Evolutionary conservation across 139 green algal species (phyloP).

Genomic region (Edaphochlamys debaryana): DNA sequence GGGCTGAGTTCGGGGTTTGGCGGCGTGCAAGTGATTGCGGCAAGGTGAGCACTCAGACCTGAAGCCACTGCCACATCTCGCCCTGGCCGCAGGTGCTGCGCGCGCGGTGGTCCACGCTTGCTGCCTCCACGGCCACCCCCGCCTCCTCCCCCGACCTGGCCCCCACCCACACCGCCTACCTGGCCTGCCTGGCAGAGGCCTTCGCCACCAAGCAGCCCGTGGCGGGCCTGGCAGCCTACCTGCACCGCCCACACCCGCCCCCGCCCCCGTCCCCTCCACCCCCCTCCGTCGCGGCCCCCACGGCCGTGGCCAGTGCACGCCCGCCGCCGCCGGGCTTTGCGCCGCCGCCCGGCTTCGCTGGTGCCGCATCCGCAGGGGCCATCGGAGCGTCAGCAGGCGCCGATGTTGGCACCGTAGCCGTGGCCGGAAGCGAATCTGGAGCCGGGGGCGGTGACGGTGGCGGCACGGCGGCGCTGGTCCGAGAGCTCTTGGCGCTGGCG

Average conservation of each 20-base stretch:
- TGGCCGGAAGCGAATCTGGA: no score
- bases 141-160: slow-evolving; percentile 8
- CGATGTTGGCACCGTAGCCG: no score
- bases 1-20: not conserved
- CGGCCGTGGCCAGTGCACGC: no score
- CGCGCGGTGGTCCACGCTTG: slow-evolving; percentile 28
- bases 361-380: no score
- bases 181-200: slow-evolving; percentile 62
- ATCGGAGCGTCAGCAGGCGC: no score
- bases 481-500: slow-evolving; percentile 11
- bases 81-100: slow-evolving; percentile 23
- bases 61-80: no score
- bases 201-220: slow-evolving; percentile 59
- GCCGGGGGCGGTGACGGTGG: not conserved
- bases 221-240: slow-evolving; percentile 31
- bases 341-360: no score
- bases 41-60: not conserved
- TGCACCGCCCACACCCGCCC: slow-evolving; percentile 38
- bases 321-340: no score
- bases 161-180: slow-evolving; percentile 40
- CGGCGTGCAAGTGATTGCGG: not conserved
- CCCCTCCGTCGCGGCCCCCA: no score
- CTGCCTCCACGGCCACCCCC: not conserved
- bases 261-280: not conserved
- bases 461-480: not conserved